Base-by-base conservation (phyloP, 768 basidiomycete species). In the Lyophyllum decastes region DNA sequence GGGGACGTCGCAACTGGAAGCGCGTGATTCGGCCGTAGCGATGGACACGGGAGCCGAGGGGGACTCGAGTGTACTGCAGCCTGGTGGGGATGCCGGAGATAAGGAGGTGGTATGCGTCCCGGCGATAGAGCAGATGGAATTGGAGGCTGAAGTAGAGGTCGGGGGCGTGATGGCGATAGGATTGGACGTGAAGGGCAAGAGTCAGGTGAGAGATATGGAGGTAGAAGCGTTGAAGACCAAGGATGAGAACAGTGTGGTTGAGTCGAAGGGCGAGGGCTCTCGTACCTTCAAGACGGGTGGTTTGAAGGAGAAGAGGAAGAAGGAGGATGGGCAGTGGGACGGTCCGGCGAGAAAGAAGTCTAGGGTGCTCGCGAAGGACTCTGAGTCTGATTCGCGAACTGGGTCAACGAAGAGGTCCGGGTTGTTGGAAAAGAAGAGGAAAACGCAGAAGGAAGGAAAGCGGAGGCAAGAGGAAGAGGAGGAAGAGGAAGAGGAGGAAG, bases 261-360 rank as follows among this genome's bases (percentile, higher is more conserved):
- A 52, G 47, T 46, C 40, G 57, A 56, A 55, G 54, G 57, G 41
- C 60, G 58, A 62, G 19, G 57, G 48, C 14, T 56, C 21, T 22
- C 10, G 24, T 14, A 19, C 40, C 40, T 41, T 17, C 17, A 41
- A 41, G 40, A 5, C 40, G 17, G 16, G 41, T 27, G 10, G 14
- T 24, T 33, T 16, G 27, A 68, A 68, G 61, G 64, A 62, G 61
- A 70, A 70, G 56, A 66, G 67, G 50, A 72, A 68, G 63, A 58
- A 64, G 33, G 54, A 61, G 17, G 58, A 63, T 21, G 27, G 50
- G 12, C 50, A 34, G 30, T 30, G 26, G 9, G 66, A 63, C 19
- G 63, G 47, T 22, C 62, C 55, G n/a, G 30, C 58, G 24, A 58
- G 55, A 58, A 70, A 72, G 64, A 67, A 65, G 59, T 35, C 54